phyloP scores from a whole-genome alignment of 192 early-diverging fungal species.

The Linderina pennispora region DNA sequence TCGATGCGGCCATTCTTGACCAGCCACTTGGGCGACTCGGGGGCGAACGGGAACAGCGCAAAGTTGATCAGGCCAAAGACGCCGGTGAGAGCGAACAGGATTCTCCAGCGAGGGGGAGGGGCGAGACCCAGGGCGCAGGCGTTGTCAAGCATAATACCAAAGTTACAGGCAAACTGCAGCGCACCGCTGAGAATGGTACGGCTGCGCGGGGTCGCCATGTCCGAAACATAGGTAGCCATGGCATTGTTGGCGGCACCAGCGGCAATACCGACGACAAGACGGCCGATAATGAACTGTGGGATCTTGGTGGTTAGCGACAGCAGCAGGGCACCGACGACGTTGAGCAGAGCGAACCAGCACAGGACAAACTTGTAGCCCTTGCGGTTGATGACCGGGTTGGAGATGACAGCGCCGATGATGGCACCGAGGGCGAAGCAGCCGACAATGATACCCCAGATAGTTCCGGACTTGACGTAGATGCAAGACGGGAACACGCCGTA shows the following conservation, averaged over 20 bases:
- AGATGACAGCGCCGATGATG: constrained; percentile 59
- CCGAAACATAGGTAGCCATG: constrained; percentile 68
- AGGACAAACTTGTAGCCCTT: constrained; percentile 63
- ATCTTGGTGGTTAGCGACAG: constrained; percentile 56
- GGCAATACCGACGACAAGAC: constrained; percentile 65
- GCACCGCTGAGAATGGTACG: constrained; percentile 67
- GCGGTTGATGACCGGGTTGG: constrained; percentile 51
- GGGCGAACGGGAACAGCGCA: constrained; percentile 59
- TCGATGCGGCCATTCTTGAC: constrained; percentile 56
- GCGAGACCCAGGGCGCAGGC: constrained; percentile 57
- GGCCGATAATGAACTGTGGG: constrained; percentile 64
- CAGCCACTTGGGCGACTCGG: constrained; percentile 74
- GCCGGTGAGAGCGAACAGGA: constrained; percentile 58
- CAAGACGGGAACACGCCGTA: constrained; percentile 44
- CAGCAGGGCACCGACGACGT: constrained; percentile 58
- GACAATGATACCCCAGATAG: constrained; percentile 52
- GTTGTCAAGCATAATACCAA: constrained; percentile 72
- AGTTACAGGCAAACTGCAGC: constrained; percentile 70
- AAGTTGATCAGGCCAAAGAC: constrained; percentile 55
- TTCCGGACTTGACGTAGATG: constrained; percentile 37
- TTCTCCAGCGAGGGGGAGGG: constrained; percentile 62
- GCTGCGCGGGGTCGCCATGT: constrained; percentile 64
- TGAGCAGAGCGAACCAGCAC: constrained; percentile 62
- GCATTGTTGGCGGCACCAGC: constrained; percentile 60
- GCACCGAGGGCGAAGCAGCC: constrained; percentile 60